phyloP scores from a whole-genome alignment of 129 eudicot genomes.

The Ambrosia artemisiifolia region DNA sequence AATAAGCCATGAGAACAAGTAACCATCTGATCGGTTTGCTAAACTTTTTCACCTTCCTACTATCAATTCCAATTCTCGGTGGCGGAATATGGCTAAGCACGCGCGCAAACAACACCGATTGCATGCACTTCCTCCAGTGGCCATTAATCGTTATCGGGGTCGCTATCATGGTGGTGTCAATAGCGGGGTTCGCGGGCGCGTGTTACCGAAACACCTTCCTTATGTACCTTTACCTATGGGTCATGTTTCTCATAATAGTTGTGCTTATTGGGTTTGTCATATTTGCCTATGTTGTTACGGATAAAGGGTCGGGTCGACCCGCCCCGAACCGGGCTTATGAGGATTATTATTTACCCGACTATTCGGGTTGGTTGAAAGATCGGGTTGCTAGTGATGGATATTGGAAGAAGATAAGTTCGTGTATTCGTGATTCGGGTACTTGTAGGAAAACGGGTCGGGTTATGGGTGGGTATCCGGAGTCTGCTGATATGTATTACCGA shows the following conservation, averaged over 20 bases:
- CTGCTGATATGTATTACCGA: conserved; percentile 49
- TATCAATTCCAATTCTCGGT: conserved; percentile 77
- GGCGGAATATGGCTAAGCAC: conserved; percentile 96
- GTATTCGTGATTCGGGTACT: conserved; percentile 59
- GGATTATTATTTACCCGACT: conserved; percentile 70
- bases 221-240: conserved; percentile 92
- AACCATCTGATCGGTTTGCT: conserved; percentile 79
- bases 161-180: conserved; percentile 73
- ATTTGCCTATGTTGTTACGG: conserved; percentile 83
- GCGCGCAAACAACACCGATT: conserved; percentile 85
- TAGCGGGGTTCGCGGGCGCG: conserved; percentile 94
- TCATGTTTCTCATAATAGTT: conserved; percentile 69
- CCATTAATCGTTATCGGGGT: conserved; percentile 76
- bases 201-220: conserved; percentile 85
- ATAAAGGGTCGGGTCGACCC: conserved; percentile 72
- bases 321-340: conserved; percentile 48
- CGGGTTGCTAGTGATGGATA: conserved; percentile 58
- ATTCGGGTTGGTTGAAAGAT: conserved; percentile 84
- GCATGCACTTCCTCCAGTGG: conserved; percentile 82
- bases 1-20: conserved; percentile 52
- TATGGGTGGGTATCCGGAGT: conserved; percentile 49
- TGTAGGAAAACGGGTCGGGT: conserved; percentile 50
- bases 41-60: conserved; percentile 74
- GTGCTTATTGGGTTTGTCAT: conserved; percentile 69
- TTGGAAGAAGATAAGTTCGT: conserved; percentile 66